Conservation (phyloP, 176 grass and related monocot species). For the Eragrostis curvula region DNA sequence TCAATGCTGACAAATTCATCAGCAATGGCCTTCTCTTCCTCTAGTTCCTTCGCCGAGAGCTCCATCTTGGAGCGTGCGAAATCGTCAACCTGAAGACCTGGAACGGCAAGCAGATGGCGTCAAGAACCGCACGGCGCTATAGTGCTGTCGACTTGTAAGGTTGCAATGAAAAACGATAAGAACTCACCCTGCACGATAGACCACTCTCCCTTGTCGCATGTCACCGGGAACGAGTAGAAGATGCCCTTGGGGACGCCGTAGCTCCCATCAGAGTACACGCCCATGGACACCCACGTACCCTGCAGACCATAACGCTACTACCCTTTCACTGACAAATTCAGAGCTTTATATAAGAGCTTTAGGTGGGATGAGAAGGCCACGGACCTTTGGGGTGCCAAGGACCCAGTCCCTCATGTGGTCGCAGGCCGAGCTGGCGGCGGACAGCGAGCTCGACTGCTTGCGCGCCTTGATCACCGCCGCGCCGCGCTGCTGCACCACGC, state of each 20-base stretch:
- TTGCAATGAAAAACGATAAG: background rate
- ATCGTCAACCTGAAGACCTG: conserved; percentile 61
- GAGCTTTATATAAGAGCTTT: background rate
- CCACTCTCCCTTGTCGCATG: conserved; percentile 75
- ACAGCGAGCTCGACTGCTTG: conserved; percentile 73
- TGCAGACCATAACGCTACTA: conserved; percentile 11
- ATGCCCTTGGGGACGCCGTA: conserved; percentile 57
- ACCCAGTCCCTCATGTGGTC: conserved; percentile 79
- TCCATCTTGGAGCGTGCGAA: conserved; percentile 70
- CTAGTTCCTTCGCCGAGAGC: conserved; percentile 50
- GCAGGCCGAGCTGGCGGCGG: conserved; percentile 72
- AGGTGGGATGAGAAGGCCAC: background rate
- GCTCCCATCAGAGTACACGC: conserved; percentile 74
- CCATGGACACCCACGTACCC: conserved; percentile 89
- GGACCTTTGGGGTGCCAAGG: conserved; percentile 77
- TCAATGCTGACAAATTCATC: background rate
- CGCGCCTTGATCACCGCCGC: conserved; percentile 67
- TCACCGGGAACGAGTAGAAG: conserved; percentile 74
- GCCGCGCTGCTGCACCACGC: conserved; percentile 62
- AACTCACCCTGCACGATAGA: conserved; percentile 67
- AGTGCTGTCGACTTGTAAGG: background rate
- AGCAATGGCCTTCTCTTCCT: conserved; percentile 61
- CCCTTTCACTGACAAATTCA: background rate
- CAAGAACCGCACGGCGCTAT: background rate
- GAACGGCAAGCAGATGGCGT: background rate